Evolutionary conservation across 768 basidiomycete genomes (phyloP).

Genomic region (Suillus ampliporus): DNA sequence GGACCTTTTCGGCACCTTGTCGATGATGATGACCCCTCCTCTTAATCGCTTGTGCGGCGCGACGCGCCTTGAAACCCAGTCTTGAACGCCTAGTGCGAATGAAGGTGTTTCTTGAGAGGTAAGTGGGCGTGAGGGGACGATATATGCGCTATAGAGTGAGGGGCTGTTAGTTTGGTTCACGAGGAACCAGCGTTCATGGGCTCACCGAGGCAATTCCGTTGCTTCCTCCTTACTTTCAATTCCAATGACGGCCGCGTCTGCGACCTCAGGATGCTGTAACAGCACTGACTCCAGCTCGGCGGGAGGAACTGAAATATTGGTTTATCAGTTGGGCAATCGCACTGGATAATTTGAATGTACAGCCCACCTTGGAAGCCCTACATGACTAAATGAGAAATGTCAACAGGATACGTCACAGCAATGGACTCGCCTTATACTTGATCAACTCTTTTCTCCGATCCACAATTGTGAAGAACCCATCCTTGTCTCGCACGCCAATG

Average conservation of each 20-base stretch:
- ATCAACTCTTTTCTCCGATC: constrained; percentile 78
- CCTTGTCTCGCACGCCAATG: constrained; percentile 65
- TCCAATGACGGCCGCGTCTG: constrained; percentile 84
- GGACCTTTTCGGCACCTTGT: constrained; percentile 43
- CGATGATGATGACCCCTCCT: constrained; percentile 70
- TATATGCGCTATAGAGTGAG: constrained; percentile 55
- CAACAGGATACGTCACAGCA: not conserved
- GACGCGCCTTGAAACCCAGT: constrained; percentile 74
- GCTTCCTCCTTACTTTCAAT: constrained; percentile 67
- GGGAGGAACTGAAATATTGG: constrained; percentile 66
- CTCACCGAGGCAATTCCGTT: constrained; percentile 81
- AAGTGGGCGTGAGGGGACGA: constrained; percentile 41
- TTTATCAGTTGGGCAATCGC: constrained; percentile 1
- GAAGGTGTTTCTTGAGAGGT: constrained; percentile 17
- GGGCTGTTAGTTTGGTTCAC: not conserved
- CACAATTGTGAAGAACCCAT: constrained; percentile 79
- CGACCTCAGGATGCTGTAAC: constrained; percentile 74
- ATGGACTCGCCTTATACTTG: constrained; percentile 63
- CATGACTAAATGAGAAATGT: not conserved
- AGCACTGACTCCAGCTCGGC: constrained; percentile 85
- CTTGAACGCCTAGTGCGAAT: constrained; percentile 58
- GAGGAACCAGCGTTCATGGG: not conserved
- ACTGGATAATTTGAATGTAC: not conserved
- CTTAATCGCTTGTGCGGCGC: constrained; percentile 80
- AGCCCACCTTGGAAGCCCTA: constrained; percentile 77